Conservation (phyloP, 2,329 filamentous ascomycete species). For the Microdochium paspali region DNA sequence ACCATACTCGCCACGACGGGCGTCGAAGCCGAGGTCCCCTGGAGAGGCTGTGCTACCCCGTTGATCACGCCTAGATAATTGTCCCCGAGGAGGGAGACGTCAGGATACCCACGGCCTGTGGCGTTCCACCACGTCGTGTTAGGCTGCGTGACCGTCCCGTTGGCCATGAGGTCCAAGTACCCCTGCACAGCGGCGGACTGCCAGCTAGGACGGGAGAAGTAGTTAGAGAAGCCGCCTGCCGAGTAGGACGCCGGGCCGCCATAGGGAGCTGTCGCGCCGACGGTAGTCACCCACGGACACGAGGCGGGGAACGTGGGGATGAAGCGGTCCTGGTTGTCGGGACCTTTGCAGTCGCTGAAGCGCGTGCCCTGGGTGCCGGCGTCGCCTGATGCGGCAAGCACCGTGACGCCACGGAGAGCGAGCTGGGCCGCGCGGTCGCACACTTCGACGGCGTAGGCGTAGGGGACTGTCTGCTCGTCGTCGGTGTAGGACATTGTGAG, state of each 20-base stretch:
- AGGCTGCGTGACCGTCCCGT: constrained; percentile 8
- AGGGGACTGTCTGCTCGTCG: constrained; percentile 52
- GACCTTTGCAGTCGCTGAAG: constrained; percentile 38
- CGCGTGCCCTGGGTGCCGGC: constrained; percentile 27
- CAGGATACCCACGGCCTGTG: constrained; percentile 39
- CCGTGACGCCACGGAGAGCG: constrained; percentile 51
- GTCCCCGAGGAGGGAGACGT: constrained; percentile 37
- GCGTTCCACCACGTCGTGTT: constrained; percentile 11
- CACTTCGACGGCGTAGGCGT: constrained; percentile 44
- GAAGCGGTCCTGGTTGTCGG: constrained; percentile 31
- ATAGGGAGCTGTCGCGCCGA: constrained; percentile 11
- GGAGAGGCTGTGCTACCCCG: constrained; percentile 15
- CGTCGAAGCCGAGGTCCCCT: constrained; percentile 32
- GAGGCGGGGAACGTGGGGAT: constrained; percentile 40
- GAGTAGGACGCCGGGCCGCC: constrained; percentile 31
- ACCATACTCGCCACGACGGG: constrained; percentile 47
- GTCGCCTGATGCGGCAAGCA: constrained; percentile 36
- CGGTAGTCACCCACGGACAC: constrained; percentile 26
- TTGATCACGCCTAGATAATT: constrained; percentile 28
- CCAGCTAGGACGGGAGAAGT: constrained; percentile 35
- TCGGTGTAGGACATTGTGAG: constrained; percentile 61
- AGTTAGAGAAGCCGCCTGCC: constrained; percentile 41
- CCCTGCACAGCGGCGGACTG: constrained; percentile 29
- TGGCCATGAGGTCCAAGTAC: constrained; percentile 31
- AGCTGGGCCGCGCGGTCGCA: constrained; percentile 56